A percentile compares a stretch with the other conserved stretches of the same genome.
Conservation (phyloP, 2,329 filamentous ascomycete genomes). For the Xenoacremonium recifei region DNA sequence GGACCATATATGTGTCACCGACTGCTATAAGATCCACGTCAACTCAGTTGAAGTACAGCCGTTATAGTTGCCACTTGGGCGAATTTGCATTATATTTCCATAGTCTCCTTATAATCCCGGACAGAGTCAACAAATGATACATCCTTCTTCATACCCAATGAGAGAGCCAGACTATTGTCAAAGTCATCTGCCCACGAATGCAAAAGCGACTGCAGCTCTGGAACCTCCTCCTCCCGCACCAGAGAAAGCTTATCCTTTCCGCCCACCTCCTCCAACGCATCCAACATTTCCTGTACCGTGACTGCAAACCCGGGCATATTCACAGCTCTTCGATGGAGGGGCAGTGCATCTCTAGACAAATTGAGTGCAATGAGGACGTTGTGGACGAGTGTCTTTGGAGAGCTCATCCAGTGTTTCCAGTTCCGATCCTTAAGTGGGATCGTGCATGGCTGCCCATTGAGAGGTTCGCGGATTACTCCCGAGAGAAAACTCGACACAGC, state of each 20-base stretch:
- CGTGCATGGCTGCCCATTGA: constrained; percentile 41
- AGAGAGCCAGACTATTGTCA: constrained; percentile 46
- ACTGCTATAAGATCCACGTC: too few species aligned
- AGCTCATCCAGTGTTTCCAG: constrained; percentile 49
- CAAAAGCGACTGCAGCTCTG: constrained; percentile 46
- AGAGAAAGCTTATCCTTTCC: constrained; percentile 40
- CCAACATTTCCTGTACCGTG: constrained; percentile 48
- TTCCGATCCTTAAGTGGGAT: constrained; percentile 42
- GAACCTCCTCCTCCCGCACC: constrained; percentile 45
- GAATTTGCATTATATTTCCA: too few species aligned
- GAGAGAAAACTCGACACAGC: constrained; percentile 58
- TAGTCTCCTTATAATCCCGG: constrained; percentile 9
- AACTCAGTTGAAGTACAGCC: too few species aligned
- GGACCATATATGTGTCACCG: too few species aligned
- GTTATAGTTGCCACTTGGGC: too few species aligned
- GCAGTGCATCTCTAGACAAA: constrained; percentile 17
- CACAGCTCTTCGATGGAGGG: constrained; percentile 22
- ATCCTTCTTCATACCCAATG: constrained; percentile 48
- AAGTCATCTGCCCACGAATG: constrained; percentile 50
- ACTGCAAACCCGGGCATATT: constrained; percentile 50
- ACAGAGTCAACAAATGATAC: constrained; percentile 26
- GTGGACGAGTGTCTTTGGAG: constrained; percentile 43
- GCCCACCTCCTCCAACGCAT: constrained; percentile 45
- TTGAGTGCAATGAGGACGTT: constrained; percentile 40
- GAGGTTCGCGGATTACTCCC: constrained; percentile 57